A percentile compares a stretch with the other conserved stretches of the same genome.
These are phyloP conservation scores for Excoecaria agallocha DNA, from an alignment of 345 rosid genomes.

Conservation along the genomic window DNA sequence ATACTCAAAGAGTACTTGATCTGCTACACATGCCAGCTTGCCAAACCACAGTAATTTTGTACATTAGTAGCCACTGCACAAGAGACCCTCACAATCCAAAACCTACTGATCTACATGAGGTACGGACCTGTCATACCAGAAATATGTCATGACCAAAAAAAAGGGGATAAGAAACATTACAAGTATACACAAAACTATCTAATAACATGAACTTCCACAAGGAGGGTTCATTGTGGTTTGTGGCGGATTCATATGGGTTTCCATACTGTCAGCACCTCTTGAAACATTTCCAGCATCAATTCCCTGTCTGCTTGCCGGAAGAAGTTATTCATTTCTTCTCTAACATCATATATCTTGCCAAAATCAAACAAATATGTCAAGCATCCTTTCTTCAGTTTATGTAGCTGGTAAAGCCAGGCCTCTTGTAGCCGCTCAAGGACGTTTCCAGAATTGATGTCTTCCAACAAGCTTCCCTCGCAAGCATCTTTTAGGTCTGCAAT, in stretches of 20 bases:
- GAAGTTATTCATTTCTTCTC: slow-evolving; percentile 70
- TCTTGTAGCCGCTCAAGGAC: slow-evolving; percentile 90
- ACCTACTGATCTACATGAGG: background rate
- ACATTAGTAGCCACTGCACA: background rate
- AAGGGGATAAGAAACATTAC: background rate
- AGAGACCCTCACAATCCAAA: background rate
- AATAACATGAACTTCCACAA: background rate
- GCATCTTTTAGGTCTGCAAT: slow-evolving; percentile 67
- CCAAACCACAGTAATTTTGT: background rate
- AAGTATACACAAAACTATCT: slow-evolving; percentile 1
- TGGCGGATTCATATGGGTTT: slow-evolving; percentile 43
- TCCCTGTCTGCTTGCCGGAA: slow-evolving; percentile 81
- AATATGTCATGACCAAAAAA: background rate
- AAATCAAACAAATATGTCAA: slow-evolving; percentile 78
- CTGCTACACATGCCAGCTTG: too few relatives aligned
- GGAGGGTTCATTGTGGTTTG: background rate
- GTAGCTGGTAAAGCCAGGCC: slow-evolving; percentile 86
- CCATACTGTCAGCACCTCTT: slow-evolving; percentile 80
- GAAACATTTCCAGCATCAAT: slow-evolving; percentile 85
- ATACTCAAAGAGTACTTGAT: background rate
- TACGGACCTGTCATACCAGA: background rate
- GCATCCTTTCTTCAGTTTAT: slow-evolving; percentile 85
- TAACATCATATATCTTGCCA: slow-evolving; percentile 78
- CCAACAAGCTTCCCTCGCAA: slow-evolving; percentile 85
- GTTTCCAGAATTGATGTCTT: slow-evolving; percentile 73